phyloP scores from a whole-genome alignment of 1,284 basidiomycete genomes.

The Ustilago trichophora region DNA sequence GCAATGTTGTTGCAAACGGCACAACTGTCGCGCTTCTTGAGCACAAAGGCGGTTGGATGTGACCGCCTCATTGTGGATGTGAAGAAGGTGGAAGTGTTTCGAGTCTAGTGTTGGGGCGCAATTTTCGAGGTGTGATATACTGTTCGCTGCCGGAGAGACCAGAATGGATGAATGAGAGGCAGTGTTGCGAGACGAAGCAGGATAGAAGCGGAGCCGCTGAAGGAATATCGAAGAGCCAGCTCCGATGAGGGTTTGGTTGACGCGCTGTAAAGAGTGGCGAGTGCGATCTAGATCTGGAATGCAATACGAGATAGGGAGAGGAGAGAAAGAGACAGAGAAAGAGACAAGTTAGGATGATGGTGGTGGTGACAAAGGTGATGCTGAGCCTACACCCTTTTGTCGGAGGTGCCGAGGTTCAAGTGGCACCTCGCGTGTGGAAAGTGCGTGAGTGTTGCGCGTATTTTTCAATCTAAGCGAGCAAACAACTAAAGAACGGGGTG shows the following conservation, averaged over 20 bases:
- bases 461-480: not conserved
- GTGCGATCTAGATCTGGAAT: too few relatives aligned
- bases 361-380: conserved; percentile 1
- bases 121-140: too few relatives aligned
- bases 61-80: conserved; percentile 19
- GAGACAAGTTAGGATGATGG: not conserved
- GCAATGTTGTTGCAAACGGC: conserved; percentile 47
- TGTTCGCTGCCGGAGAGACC: too few relatives aligned
- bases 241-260: conserved; percentile 4
- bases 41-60: conserved; percentile 24
- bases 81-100: not conserved
- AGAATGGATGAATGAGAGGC: too few relatives aligned
- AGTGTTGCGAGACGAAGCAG: not conserved
- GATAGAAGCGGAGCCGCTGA: not conserved
- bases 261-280: not conserved
- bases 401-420: not conserved
- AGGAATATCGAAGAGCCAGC: conserved; percentile 19
- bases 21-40: conserved; percentile 42
- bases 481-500: too few relatives aligned
- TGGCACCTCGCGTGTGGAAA: too few relatives aligned
- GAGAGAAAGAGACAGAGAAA: not conserved
- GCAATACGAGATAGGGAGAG: too few relatives aligned
- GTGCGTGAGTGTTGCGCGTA: not conserved
- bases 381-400: not conserved
- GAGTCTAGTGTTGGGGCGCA: too few relatives aligned